Percentiles rank a stretch among this genome's conserved stretches.
These are phyloP conservation scores for Phytophthora capsici DNA, from an alignment of 352 stramenopile genomes.

Conservation along the genomic window DNA sequence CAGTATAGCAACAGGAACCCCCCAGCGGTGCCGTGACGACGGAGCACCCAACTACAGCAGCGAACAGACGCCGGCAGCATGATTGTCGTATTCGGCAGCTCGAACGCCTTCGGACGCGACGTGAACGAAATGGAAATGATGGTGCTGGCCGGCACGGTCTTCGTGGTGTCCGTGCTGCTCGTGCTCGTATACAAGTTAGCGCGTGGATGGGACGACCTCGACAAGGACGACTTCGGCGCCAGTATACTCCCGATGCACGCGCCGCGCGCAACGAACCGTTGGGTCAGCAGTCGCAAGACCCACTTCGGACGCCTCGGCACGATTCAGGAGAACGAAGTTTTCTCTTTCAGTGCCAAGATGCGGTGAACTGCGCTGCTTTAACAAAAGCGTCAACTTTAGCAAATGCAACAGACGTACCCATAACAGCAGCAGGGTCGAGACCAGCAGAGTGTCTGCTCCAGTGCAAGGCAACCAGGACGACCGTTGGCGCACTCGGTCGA, in stretches of 20 bases:
- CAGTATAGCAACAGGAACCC: constrained; percentile 4
- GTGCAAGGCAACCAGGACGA: not conserved
- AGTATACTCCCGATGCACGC: constrained; percentile 53
- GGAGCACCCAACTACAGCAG: constrained; percentile 4
- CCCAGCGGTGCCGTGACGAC: constrained; percentile 15
- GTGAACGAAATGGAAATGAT: constrained; percentile 77
- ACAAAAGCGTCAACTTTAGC: not conserved
- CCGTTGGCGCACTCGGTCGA: constrained; percentile 27
- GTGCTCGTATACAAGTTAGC: constrained; percentile 80
- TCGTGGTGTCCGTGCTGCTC: constrained; percentile 75
- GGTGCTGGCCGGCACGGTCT: constrained; percentile 68
- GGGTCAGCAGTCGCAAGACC: constrained; percentile 66
- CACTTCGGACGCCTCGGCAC: constrained; percentile 75
- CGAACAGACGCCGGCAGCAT: constrained; percentile 38
- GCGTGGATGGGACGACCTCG: constrained; percentile 66
- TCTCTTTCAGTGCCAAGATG: constrained; percentile 69
- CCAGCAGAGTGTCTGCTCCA: not conserved
- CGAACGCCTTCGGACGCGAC: constrained; percentile 75
- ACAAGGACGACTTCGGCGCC: constrained; percentile 49
- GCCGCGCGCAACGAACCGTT: constrained; percentile 58
- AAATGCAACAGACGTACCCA: not conserved
- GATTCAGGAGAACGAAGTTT: constrained; percentile 74
- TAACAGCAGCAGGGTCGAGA: constrained; percentile 1
- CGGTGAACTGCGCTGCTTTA: constrained; percentile 36
- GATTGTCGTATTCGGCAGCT: constrained; percentile 76